These are phyloP conservation scores for Tetracentron sinense DNA, from an alignment of 164 flowering plant genomes.

Conservation along the genomic window DNA sequence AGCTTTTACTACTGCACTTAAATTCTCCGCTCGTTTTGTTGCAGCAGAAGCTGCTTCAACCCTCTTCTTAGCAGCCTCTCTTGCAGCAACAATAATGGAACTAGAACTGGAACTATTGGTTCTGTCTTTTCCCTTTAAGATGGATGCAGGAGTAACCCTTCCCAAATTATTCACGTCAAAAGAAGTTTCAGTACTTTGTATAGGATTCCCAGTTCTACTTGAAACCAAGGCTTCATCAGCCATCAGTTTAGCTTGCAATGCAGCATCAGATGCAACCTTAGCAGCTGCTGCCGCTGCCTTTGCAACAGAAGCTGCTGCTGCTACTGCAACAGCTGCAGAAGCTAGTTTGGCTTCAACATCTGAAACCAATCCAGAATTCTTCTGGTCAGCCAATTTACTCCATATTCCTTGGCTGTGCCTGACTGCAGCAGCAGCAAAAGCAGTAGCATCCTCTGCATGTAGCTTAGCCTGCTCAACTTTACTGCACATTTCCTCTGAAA, in stretches of 20 bases:
- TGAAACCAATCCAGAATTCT: slow-evolving; percentile 43
- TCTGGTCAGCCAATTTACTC: slow-evolving; percentile 63
- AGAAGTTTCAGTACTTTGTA: slow-evolving; percentile 20
- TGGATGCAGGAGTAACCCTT: slow-evolving; percentile 52
- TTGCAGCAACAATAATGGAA: slow-evolving; percentile 67
- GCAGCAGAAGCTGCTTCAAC: slow-evolving; percentile 94
- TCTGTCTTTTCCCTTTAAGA: slow-evolving; percentile 48
- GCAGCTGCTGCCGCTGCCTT: slow-evolving; percentile 99
- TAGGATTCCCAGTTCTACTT: slow-evolving; percentile 19
- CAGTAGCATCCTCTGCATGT: slow-evolving; percentile 81
- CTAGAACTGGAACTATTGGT: slow-evolving; percentile 33
- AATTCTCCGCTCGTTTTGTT: slow-evolving; percentile 81
- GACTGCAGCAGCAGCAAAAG: slow-evolving; percentile 63
- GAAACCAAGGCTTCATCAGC: slow-evolving; percentile 63
- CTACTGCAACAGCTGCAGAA: slow-evolving; percentile 76
- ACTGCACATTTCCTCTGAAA: slow-evolving; percentile 48
- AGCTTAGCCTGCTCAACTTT: slow-evolving; percentile 66
- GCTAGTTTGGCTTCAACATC: slow-evolving; percentile 65
- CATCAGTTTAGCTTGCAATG: slow-evolving; percentile 87
- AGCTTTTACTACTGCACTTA: slow-evolving; percentile 86
- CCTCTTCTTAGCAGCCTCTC: slow-evolving; percentile 71
- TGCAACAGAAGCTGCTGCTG: slow-evolving; percentile 96
- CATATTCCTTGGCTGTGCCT: slow-evolving; percentile 65
- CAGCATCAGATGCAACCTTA: slow-evolving; percentile 85
- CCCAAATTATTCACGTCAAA: slow-evolving; percentile 33